Base-by-base conservation (phyloP, 2,329 filamentous ascomycete species). In the Calonectria ilicicola region DNA sequence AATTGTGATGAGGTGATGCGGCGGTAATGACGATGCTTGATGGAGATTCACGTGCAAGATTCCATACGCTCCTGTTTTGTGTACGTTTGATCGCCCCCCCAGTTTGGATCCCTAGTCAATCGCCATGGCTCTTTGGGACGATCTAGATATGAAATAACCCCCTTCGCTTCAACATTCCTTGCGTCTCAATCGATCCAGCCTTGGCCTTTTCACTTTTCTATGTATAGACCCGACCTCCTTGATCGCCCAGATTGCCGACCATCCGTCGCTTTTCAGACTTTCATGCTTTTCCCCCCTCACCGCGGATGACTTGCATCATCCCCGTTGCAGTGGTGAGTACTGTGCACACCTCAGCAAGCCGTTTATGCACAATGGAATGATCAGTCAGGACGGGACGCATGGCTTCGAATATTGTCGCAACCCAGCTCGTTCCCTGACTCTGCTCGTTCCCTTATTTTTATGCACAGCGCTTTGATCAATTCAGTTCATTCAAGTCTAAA, bases 401-500 rank as follows among this genome's bases (percentile, higher is more conserved):
- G 56, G 49, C 44, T 35, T 69, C 66, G 21, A 63, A 44, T n/a
- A 27, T 23, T n/a, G 66, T 69, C 66, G 32, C 66, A 64, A 40
- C 35, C 49, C 47, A 49, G 60, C 38, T 46, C 58, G 23, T 63
- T 35, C 32, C 32, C 32, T 63, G 53, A 38, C 44, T 63, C 23
- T 63, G 32, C 17, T 60, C 49, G 26, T 53, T 60, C 53, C 53
- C 35, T 62, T 32, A 46, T 40, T 35, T 35, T 35, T 35, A 35
- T 35, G 10, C 32, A 14, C 32, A 35, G 32, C 32, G 32, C 32
- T 35, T 35, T 35, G 10, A 10, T 35, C 32, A 35, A 35, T 35
- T 35, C 32, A 35, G 12, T 12, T 8, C 10, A 35, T 35, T 35
- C 32, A 35, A 35, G 32, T 9, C 32, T 35, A 14, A 35, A 35